Evolutionary conservation across 345 rosid species (phyloP).

Genomic region (Heritiera fomes): DNA sequence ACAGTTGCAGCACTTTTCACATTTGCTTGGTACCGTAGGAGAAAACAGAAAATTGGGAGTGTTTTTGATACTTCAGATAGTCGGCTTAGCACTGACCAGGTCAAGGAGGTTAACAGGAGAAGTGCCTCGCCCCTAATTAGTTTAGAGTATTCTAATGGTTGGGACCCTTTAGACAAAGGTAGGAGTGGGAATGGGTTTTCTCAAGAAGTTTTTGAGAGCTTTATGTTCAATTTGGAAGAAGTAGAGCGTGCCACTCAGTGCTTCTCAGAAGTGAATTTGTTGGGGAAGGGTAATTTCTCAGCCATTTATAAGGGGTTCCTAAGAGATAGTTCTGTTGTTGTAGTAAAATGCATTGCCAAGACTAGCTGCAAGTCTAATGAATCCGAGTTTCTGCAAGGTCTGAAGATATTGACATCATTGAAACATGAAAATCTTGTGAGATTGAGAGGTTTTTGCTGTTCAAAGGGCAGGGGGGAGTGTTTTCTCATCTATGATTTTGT

Average conservation of each 20-base stretch:
- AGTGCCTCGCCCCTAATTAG: constrained; percentile 76
- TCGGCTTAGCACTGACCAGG: constrained; percentile 66
- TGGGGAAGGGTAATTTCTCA: constrained; percentile 77
- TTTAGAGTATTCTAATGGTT: constrained; percentile 85
- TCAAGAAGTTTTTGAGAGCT: constrained; percentile 85
- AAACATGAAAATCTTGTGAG: constrained; percentile 80
- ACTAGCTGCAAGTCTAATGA: constrained; percentile 87
- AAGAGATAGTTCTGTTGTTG: constrained; percentile 81
- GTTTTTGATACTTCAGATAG: constrained; percentile 55
- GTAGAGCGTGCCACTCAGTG: constrained; percentile 93
- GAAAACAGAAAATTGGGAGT: constrained; percentile 73
- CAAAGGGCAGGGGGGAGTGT: constrained; percentile 92
- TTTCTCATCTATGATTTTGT: constrained; percentile 82
- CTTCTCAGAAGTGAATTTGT: constrained; percentile 72
- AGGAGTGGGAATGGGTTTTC: constrained; percentile 53
- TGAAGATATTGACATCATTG: constrained; percentile 66
- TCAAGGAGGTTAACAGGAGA: constrained; percentile 57
- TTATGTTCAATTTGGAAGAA: constrained; percentile 88
- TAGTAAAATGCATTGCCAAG: constrained; percentile 74
- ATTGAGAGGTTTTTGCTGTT: constrained; percentile 92
- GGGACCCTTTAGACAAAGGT: constrained; percentile 87
- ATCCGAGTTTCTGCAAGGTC: constrained; percentile 74
- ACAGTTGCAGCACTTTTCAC: constrained; percentile 46
- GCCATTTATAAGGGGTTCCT: constrained; percentile 75
- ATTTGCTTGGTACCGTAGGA: constrained; percentile 57